Percentiles rank a stretch among this genome's conserved stretches.
These are phyloP conservation scores for Leccinellum luteum DNA, from an alignment of 768 basidiomycete genomes.

Conservation along the genomic window DNA sequence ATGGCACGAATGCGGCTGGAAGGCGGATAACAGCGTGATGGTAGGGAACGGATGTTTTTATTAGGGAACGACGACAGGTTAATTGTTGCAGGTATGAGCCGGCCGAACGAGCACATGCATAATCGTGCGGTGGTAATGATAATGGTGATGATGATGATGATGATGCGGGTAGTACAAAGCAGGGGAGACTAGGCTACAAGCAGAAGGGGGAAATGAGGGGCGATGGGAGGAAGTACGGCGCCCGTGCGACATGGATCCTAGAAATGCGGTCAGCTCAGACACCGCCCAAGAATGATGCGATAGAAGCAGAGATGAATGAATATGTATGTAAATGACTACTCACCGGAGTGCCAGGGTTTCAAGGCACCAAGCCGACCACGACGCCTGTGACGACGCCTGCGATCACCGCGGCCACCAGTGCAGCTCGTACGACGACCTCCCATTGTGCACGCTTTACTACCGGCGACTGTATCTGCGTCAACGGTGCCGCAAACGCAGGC, in stretches of 20 bases:
- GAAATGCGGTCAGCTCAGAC: neutral
- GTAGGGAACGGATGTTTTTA: neutral
- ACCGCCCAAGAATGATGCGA: neutral
- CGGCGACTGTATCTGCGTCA: slow-evolving; percentile 68
- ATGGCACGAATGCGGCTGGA: neutral
- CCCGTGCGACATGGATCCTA: neutral
- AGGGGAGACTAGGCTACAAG: neutral
- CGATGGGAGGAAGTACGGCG: neutral
- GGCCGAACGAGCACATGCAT: neutral
- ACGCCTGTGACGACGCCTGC: slow-evolving; percentile 33
- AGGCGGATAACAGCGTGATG: neutral
- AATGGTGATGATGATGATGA: neutral
- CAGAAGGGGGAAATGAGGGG: neutral
- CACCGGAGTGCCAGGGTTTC: neutral
- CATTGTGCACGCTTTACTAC: slow-evolving; percentile 77
- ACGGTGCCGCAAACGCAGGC: slow-evolving; percentile 67
- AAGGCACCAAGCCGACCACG: slow-evolving; percentile 17
- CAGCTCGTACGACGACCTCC: slow-evolving; percentile 75
- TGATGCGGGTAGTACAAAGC: neutral
- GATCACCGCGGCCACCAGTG: slow-evolving; percentile 43
- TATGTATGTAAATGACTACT: neutral
- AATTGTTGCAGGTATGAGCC: neutral
- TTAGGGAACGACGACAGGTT: neutral
- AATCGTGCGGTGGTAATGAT: slow-evolving; percentile 9
- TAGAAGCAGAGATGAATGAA: neutral